phyloP scores from a whole-genome alignment of 352 stramenopile genomes.

The Phytopythium litorale region DNA sequence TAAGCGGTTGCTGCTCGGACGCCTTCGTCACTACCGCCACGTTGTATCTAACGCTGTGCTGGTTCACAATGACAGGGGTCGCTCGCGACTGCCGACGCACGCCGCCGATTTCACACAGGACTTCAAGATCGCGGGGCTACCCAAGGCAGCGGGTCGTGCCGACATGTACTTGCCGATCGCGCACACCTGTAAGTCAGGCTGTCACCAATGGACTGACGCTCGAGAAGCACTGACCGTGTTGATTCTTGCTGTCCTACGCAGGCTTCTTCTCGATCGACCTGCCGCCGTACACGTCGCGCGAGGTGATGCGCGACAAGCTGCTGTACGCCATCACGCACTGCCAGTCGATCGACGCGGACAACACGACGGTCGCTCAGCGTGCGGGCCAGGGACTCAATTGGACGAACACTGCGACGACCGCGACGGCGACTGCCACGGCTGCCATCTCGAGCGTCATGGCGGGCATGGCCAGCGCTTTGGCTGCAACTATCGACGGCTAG shows the following conservation, averaged over 20 bases:
- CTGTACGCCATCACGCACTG: slow-evolving; percentile 89
- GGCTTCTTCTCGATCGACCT: slow-evolving; percentile 89
- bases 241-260: slow-evolving; percentile 11
- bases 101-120: slow-evolving; percentile 87
- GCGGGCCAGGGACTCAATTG: slow-evolving; percentile 85
- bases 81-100: slow-evolving; percentile 88
- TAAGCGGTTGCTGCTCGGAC: slow-evolving; percentile 15
- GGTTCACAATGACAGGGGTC: slow-evolving; percentile 29
- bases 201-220: not conserved
- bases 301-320: slow-evolving; percentile 82
- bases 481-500: slow-evolving; percentile 1
- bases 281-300: slow-evolving; percentile 61
- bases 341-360: slow-evolving; percentile 86
- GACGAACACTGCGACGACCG: slow-evolving; percentile 40
- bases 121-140: slow-evolving; percentile 87
- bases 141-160: slow-evolving; percentile 64
- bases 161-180: slow-evolving; percentile 86
- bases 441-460: slow-evolving; percentile 67
- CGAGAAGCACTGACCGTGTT: not conserved
- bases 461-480: slow-evolving; percentile 22
- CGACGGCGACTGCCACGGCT: slow-evolving; percentile 36
- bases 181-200: slow-evolving; percentile 64
- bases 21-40: not conserved
- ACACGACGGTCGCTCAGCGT: slow-evolving; percentile 85
- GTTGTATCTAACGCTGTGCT: slow-evolving; percentile 4